phyloP scores from a whole-genome alignment of 768 basidiomycete genomes.

The Lactifluus rugatus region DNA sequence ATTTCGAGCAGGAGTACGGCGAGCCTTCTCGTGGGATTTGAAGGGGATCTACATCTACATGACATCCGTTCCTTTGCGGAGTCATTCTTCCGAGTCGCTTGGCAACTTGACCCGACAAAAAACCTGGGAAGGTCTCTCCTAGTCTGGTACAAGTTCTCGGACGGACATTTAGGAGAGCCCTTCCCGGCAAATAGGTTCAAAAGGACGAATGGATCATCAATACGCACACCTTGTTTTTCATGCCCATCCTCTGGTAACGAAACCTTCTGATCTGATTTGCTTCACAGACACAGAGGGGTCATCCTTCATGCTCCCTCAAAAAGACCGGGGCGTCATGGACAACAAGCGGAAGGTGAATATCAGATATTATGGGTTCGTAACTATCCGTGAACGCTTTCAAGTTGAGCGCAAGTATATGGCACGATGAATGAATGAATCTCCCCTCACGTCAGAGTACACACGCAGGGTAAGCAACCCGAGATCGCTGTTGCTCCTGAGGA shows the following conservation, averaged over 20 bases:
- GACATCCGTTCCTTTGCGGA: constrained; percentile 17
- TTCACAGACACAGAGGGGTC: constrained; percentile 13
- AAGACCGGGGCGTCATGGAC: constrained; percentile 18
- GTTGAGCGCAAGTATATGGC: constrained; percentile 23
- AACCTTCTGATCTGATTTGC: background rate
- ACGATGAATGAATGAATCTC: constrained; percentile 26
- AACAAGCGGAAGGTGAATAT: constrained; percentile 13
- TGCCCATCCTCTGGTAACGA: background rate
- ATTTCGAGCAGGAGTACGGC: constrained; percentile 20
- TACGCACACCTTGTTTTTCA: background rate
- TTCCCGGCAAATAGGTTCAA: constrained; percentile 12
- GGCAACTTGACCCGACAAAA: constrained; percentile 16
- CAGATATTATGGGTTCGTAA: background rate
- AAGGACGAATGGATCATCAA: constrained; percentile 14
- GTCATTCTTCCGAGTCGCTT: constrained; percentile 18
- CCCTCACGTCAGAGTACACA: constrained; percentile 23
- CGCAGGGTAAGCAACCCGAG: constrained; percentile 3
- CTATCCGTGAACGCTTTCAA: background rate
- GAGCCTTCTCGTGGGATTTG: background rate
- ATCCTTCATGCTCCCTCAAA: constrained; percentile 15
- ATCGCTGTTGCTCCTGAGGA: background rate
- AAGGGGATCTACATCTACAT: background rate
- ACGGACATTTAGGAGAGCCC: background rate
- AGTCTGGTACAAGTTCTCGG: background rate
- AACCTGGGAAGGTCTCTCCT: constrained; percentile 7